A percentile compares a stretch with the other conserved stretches of the same genome.
phyloP scores from a whole-genome alignment of 179 eudicot species.

The Camellia oleifera region DNA sequence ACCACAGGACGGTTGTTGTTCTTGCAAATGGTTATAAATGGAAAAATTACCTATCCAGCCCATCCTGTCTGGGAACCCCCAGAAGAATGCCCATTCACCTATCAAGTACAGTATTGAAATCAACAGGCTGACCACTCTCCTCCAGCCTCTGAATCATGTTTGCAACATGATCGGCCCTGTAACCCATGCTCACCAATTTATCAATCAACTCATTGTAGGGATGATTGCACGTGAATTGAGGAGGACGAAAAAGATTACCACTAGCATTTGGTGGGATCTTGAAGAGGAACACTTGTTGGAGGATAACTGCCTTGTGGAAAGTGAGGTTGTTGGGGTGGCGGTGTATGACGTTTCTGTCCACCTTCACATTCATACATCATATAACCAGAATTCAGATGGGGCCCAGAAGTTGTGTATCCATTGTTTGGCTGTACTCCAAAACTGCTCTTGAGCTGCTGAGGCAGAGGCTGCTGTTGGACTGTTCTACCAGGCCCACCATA shows the following conservation, averaged over 20 bases:
- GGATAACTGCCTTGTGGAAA: conserved; percentile 60
- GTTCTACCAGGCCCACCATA: conserved; percentile 63
- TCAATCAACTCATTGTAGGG: conserved; percentile 87
- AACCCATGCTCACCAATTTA: conserved; percentile 90
- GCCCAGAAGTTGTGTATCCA: conserved; percentile 54
- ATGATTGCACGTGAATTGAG: conserved; percentile 58
- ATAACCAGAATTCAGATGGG: conserved; percentile 57
- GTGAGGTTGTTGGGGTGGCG: conserved; percentile 44
- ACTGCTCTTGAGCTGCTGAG: conserved; percentile 38
- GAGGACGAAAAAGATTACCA: conserved; percentile 40
- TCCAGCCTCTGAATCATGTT: conserved; percentile 90
- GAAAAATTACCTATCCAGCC: conserved; percentile 37
- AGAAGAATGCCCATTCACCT: conserved; percentile 76
- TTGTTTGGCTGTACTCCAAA: conserved; percentile 54
- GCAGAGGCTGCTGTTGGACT: conserved; percentile 24
- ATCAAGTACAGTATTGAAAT: conserved; percentile 89
- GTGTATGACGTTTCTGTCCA: conserved; percentile 43
- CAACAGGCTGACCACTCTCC: conserved; percentile 82
- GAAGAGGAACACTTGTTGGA: conserved; percentile 37
- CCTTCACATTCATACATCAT: conserved; percentile 65
- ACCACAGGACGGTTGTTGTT: conserved; percentile 9
- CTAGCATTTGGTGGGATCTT: conserved; percentile 42
- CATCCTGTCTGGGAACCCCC: conserved; percentile 83
- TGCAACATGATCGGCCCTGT: conserved; percentile 75
- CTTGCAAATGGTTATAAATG: background rate